Evolutionary conservation across 1,284 basidiomycete genomes (phyloP), one percentile per base, ranked within the genome.

Genomic region (Irpex rosettiformis): DNA sequence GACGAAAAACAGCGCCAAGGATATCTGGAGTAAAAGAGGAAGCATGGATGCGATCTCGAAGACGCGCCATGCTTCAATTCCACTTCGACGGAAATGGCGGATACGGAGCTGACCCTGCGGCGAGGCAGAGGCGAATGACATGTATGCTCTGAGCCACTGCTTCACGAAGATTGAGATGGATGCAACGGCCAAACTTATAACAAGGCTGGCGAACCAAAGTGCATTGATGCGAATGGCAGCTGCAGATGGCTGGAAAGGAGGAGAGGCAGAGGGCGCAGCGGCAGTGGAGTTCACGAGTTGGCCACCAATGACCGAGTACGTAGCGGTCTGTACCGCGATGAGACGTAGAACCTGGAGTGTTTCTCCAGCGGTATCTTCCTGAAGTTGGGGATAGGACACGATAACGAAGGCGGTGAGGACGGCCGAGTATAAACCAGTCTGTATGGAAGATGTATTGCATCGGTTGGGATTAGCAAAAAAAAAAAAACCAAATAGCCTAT

Each of bases 371-470:
- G 27, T 51, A 51, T 56, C 55, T 21, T 16, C 29, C 28, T 59
- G 47, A 16, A 61, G 54, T n/a, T 45, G 28, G 13, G 33, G 25
- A 27, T 58, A 63, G 13, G 54, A 58, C 40, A 58, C 55, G n/a
- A 58, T 48, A 4, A 43, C 52, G 57, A 64, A 64, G n/a, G 63
- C 45, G n/a, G 61, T 58, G 25, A 61, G 49, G 11, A 58, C 53
- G 16, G 61, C 63, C n/a, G 63, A 64, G 61, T 62, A 59, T 11
- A 64, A 33, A 33, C 58, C 61, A 25, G 57, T 58, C 61, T 62
- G 30, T 8, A 7, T 18, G 2, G 27, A 43, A 25, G 16, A 25
- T 22, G 2, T 22, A 16, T 27, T 18, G 21, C 27, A 25, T 27
- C 11, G 8, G 21, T 22, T 3, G 10, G n/a, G 10, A 37, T 2